These are phyloP conservation scores for Collybia sordida DNA, from an alignment of 768 basidiomycete genomes.

Conservation along the genomic window DNA sequence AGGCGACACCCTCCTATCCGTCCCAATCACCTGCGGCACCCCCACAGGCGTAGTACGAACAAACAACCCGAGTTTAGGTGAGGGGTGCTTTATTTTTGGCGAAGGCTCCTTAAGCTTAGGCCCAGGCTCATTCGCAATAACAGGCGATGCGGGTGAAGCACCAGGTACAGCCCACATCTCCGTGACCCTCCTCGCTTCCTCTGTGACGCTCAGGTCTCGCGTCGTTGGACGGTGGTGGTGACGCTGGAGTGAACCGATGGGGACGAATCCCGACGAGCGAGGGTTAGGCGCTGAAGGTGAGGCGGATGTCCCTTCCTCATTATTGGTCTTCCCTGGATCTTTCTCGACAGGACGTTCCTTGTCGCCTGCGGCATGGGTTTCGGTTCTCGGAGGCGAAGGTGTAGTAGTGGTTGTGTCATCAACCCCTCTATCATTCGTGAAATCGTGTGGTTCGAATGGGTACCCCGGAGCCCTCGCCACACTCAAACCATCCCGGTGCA, in stretches of 20 bases:
- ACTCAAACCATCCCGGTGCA: too few relatives aligned
- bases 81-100: slow-evolving; percentile 5
- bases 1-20: slow-evolving; percentile 35
- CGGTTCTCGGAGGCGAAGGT: slow-evolving; percentile 42
- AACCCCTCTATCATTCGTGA: too few relatives aligned
- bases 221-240: slow-evolving; percentile 25
- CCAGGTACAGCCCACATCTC: slow-evolving; percentile 47
- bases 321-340: neutral
- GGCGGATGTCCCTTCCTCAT: slow-evolving; percentile 6
- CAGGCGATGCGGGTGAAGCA: slow-evolving; percentile 19
- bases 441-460: too few relatives aligned
- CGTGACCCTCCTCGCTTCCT: slow-evolving; percentile 36
- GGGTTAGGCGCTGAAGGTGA: slow-evolving; percentile 55
- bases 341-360: neutral
- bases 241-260: slow-evolving; percentile 54
- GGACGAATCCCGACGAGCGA: slow-evolving; percentile 75
- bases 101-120: too few relatives aligned
- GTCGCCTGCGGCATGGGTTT: slow-evolving; percentile 11
- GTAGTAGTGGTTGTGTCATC: too few relatives aligned
- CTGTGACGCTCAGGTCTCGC: slow-evolving; percentile 29
- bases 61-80: slow-evolving; percentile 18
- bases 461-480: too few relatives aligned
- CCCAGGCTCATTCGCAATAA: neutral
- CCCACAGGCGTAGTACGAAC: slow-evolving; percentile 20
- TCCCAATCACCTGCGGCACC: slow-evolving; percentile 30